Evolutionary conservation across 768 basidiomycete genomes (phyloP).

Genomic region (Rossbeevera mucosa): DNA sequence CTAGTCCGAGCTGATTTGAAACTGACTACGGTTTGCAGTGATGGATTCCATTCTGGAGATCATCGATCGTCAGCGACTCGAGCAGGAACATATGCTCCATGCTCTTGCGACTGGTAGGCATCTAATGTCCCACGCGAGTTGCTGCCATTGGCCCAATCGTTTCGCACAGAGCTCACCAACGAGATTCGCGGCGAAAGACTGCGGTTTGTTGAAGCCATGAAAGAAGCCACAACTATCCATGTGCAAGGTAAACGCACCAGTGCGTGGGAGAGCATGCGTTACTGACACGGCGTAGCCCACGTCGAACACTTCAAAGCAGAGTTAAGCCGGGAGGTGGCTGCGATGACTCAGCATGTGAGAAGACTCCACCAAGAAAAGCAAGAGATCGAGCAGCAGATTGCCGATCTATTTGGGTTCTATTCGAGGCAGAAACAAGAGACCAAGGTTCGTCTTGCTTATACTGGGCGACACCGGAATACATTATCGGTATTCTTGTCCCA

Average conservation of each 20-base stretch:
- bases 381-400: conserved; percentile 62
- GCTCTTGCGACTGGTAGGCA: conserved; percentile 57
- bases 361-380: conserved; percentile 64
- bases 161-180: conserved; percentile 58
- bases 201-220: conserved; percentile 92
- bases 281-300: conserved; percentile 48
- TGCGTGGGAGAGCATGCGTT: not conserved
- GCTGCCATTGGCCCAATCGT: not conserved
- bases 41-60: conserved; percentile 54
- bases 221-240: conserved; percentile 85
- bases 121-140: not conserved
- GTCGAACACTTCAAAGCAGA: conserved; percentile 87
- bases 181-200: conserved; percentile 85
- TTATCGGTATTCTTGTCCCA: not conserved
- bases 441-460: conserved; percentile 19
- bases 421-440: conserved; percentile 54
- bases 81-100: conserved; percentile 68
- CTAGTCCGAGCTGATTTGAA: conserved; percentile 7
- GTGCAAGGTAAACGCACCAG: conserved; percentile 54
- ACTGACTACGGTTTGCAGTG: conserved; percentile 33
- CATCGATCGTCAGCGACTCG: conserved; percentile 64
- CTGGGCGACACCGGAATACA: not conserved
- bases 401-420: conserved; percentile 68
- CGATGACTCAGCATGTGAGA: conserved; percentile 70
- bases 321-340: conserved; percentile 66